A percentile compares a stretch with the other conserved stretches of the same genome.
These are phyloP conservation scores for Podospora appendiculata DNA, from an alignment of 495 filamentous ascomycete genomes.

Conservation along the genomic window DNA sequence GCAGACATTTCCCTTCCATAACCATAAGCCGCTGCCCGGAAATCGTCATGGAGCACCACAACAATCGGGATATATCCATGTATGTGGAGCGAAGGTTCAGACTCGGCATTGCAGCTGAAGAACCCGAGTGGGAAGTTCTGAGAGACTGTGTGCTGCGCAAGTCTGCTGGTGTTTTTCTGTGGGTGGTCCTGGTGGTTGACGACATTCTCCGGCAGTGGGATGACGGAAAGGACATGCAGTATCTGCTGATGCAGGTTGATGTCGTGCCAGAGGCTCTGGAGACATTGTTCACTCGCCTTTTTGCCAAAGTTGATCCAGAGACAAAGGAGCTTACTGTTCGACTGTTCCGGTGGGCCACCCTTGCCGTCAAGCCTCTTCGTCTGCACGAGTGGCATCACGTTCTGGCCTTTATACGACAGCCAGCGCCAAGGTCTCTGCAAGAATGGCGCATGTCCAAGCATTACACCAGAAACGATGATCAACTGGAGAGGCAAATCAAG, in stretches of 20 bases:
- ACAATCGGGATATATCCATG: conserved; percentile 1
- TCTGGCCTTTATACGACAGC: conserved; percentile 9
- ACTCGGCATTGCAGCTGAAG: not conserved
- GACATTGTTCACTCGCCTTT: not conserved
- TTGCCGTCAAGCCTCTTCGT: conserved; percentile 6
- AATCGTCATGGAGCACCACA: conserved; percentile 1
- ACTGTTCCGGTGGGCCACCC: conserved; percentile 11
- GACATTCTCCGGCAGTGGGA: conserved; percentile 3
- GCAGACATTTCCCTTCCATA: not conserved
- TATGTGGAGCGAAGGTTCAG: conserved; percentile 3
- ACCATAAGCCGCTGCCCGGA: not conserved
- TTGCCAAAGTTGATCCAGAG: not conserved
- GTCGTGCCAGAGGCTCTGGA: not conserved
- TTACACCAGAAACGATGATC: conserved; percentile 5
- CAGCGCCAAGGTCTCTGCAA: not conserved
- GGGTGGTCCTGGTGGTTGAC: conserved; percentile 13
- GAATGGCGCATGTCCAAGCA: conserved; percentile 4
- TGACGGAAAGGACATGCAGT: not conserved
- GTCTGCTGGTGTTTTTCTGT: conserved; percentile 11
- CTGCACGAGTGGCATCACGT: conserved; percentile 16
- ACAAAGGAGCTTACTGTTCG: not conserved
- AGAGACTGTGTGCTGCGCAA: not conserved
- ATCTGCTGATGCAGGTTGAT: not conserved
- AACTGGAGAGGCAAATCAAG: conserved; percentile 1
- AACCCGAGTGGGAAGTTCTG: not conserved